Conservation (phyloP, 371 early-diverging fungal genomes). For the Gilbertella persicaria region DNA sequence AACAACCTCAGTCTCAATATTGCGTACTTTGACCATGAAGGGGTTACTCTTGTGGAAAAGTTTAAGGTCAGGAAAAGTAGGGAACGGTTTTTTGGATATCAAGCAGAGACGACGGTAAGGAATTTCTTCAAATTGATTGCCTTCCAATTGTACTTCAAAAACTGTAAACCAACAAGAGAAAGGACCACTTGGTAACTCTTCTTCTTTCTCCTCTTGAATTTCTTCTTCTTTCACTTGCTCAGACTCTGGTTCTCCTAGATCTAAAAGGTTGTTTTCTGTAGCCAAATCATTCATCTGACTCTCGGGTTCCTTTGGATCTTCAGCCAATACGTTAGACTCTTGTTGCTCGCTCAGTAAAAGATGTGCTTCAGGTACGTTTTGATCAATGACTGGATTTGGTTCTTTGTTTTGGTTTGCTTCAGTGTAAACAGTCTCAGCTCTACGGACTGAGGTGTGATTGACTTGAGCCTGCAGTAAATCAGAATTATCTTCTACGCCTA, state of each 20-base stretch:
- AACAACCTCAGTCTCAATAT: conserved; percentile 13
- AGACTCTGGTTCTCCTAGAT: neutral
- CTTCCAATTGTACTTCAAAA: conserved; percentile 23
- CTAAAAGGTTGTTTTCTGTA: too few species aligned
- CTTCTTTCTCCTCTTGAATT: conserved; percentile 13
- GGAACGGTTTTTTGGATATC: conserved; percentile 52
- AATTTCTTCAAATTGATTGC: conserved; percentile 25
- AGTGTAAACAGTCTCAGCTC: neutral
- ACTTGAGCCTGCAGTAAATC: conserved; percentile 20
- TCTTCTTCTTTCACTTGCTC: neutral
- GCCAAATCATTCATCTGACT: too few species aligned
- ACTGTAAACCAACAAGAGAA: conserved; percentile 34
- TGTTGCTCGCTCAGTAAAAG: too few species aligned
- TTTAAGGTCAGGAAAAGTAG: conserved; percentile 36
- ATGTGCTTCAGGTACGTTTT: too few species aligned
- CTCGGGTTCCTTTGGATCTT: too few species aligned
- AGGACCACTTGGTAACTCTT: conserved; percentile 35
- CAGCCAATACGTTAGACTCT: too few species aligned
- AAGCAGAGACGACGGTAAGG: conserved; percentile 52
- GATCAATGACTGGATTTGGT: too few species aligned
- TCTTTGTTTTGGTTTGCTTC: too few species aligned
- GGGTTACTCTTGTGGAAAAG: conserved; percentile 45
- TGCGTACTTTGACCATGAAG: conserved; percentile 27
- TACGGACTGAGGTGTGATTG: neutral
- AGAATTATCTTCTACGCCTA: conserved; percentile 15